Conservation (phyloP, 208 protist species). For the Trypanosoma caninum region DNA sequence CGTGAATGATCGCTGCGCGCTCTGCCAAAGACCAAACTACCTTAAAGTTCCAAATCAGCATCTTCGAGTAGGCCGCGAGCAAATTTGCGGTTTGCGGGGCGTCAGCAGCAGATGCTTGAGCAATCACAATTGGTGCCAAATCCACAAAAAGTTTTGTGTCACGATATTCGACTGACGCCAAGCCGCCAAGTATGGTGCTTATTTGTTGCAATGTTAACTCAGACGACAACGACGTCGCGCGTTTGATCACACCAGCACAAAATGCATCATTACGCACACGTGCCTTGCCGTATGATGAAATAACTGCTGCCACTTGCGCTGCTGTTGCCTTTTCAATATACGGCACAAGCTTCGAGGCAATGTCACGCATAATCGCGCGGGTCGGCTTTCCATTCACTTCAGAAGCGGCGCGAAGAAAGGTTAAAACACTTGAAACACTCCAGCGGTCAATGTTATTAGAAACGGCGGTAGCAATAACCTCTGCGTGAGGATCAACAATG, state of each 20-base stretch:
- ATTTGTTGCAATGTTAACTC: constrained; percentile 40
- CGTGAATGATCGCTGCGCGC: constrained; percentile 25
- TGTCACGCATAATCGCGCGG: constrained; percentile 47
- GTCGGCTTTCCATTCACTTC: constrained; percentile 21
- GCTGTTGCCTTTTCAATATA: constrained; percentile 57
- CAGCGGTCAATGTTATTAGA: constrained; percentile 25
- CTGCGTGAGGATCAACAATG: constrained; percentile 34
- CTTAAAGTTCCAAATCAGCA: constrained; percentile 76
- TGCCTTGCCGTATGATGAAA: constrained; percentile 52
- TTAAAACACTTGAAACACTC: constrained; percentile 35
- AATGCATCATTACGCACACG: constrained; percentile 74
- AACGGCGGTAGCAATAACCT: constrained; percentile 24
- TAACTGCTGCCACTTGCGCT: constrained; percentile 54
- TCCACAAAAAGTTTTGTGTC: constrained; percentile 59
- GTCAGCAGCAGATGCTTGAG: constrained; percentile 13
- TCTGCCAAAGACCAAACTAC: constrained; percentile 58
- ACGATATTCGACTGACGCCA: constrained; percentile 64
- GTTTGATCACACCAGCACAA: constrained; percentile 44
- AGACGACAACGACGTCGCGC: constrained; percentile 31
- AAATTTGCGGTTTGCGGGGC: constrained; percentile 30
- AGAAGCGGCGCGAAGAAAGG: constrained; percentile 25
- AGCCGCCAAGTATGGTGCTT: constrained; percentile 40
- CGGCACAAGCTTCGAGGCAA: constrained; percentile 33
- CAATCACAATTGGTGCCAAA: constrained; percentile 39
- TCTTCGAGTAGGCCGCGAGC: constrained; percentile 64